These are phyloP conservation scores for Magnusiomyces ingens DNA, from an alignment of 1,139 yeast genomes.

Conservation along the genomic window DNA sequence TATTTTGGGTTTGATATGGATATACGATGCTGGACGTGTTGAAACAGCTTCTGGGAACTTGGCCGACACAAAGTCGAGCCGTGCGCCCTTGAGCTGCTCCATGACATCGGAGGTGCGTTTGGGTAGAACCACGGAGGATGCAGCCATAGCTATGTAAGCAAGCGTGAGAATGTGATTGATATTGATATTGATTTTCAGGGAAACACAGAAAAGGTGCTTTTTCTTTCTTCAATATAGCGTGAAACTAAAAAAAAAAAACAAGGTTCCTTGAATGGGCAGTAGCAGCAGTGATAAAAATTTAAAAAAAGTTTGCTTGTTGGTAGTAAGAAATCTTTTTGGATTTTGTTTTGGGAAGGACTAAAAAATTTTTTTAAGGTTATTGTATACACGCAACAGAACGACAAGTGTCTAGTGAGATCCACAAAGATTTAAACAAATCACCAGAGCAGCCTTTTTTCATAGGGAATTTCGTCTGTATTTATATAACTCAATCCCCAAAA, in stretches of 20 bases:
- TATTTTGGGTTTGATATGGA: constrained; percentile 20
- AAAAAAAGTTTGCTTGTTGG: too few species aligned
- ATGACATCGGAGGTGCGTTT: constrained; percentile 26
- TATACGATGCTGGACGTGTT: constrained; percentile 20
- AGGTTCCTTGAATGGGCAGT: not conserved
- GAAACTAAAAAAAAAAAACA: constrained; percentile 1
- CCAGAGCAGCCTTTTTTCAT: too few species aligned
- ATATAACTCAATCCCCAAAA: too few species aligned
- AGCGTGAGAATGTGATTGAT: not conserved
- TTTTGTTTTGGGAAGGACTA: too few species aligned
- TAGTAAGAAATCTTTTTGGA: too few species aligned
- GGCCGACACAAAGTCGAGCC: constrained; percentile 54
- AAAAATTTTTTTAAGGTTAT: constrained; percentile 2
- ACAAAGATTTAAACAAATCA: too few species aligned
- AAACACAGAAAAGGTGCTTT: not conserved
- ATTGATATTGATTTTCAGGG: not conserved
- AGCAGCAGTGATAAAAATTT: too few species aligned
- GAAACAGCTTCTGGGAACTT: constrained; percentile 37
- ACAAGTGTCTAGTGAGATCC: too few species aligned
- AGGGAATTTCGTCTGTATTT: too few species aligned
- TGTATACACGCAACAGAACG: too few species aligned
- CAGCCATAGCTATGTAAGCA: not conserved
- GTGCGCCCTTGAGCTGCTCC: constrained; percentile 53
- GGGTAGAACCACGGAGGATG: constrained; percentile 2
- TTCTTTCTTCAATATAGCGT: not conserved